Evolutionary conservation across 148 eudicot genomes (phyloP).

Genomic region (Nepenthes gracilis): DNA sequence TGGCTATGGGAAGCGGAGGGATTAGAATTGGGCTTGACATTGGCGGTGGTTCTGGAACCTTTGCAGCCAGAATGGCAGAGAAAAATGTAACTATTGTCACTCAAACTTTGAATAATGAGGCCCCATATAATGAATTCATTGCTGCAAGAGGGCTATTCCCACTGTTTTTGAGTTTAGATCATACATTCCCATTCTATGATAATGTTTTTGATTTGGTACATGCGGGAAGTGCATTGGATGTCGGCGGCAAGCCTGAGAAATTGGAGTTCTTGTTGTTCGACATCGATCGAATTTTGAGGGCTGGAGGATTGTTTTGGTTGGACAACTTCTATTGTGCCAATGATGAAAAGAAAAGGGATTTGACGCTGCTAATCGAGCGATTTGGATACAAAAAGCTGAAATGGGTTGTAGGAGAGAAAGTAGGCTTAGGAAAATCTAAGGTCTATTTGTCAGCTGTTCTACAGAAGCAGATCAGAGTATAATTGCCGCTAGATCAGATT

Average conservation of each 20-base stretch:
- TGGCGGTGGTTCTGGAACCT: slow-evolving; percentile 83
- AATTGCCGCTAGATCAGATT: neutral
- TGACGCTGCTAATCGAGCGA: slow-evolving; percentile 67
- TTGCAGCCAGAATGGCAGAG: slow-evolving; percentile 95
- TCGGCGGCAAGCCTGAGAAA: slow-evolving; percentile 70
- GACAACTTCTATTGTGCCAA: slow-evolving; percentile 65
- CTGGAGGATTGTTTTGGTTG: slow-evolving; percentile 89
- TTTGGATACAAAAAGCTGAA: slow-evolving; percentile 93
- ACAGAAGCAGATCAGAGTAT: slow-evolving; percentile 80
- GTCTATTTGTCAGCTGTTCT: slow-evolving; percentile 88
- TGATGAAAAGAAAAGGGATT: slow-evolving; percentile 64
- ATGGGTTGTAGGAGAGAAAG: slow-evolving; percentile 94
- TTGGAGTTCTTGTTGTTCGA: slow-evolving; percentile 93
- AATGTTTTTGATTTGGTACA: slow-evolving; percentile 80
- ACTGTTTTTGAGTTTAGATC: slow-evolving; percentile 70
- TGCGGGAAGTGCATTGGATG: slow-evolving; percentile 64
- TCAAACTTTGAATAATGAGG: slow-evolving; percentile 50
- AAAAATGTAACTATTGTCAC: slow-evolving; percentile 67
- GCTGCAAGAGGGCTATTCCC: slow-evolving; percentile 93
- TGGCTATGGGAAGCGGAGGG: slow-evolving; percentile 55
- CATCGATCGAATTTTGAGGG: slow-evolving; percentile 67
- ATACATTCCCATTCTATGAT: slow-evolving; percentile 74
- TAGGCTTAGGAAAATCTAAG: slow-evolving; percentile 48
- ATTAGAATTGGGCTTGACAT: slow-evolving; percentile 67
- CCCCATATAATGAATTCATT: slow-evolving; percentile 72